Percentiles rank a stretch among this genome's conserved stretches.
phyloP scores from a whole-genome alignment of 345 rosid genomes.

The Combretum micranthum region DNA sequence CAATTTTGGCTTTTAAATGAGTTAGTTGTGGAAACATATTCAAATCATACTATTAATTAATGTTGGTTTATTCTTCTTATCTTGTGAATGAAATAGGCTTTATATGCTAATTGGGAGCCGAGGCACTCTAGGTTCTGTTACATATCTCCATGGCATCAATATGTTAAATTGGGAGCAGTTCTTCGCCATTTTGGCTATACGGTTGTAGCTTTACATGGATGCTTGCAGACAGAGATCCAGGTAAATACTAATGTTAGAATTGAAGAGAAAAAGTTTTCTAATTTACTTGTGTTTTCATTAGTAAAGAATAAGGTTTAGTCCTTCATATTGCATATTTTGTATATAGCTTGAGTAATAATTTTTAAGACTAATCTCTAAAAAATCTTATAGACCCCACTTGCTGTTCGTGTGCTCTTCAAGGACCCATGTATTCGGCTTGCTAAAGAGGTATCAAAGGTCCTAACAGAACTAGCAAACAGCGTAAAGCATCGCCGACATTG shows the following conservation, averaged over 20 bases:
- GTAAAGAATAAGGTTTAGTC: no score
- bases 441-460: slow-evolving; percentile 51
- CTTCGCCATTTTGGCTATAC: slow-evolving; percentile 82
- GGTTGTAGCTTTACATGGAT: slow-evolving; percentile 76
- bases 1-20: no score
- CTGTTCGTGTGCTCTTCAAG: slow-evolving; percentile 60
- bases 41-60: no score
- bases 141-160: slow-evolving; percentile 70
- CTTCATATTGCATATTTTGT: background rate
- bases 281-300: no score
- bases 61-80: background rate
- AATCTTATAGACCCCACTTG: slow-evolving; percentile 45
- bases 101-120: slow-evolving; percentile 88
- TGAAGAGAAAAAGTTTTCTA: no score
- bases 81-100: slow-evolving; percentile 33
- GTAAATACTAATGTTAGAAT: slow-evolving; percentile 19
- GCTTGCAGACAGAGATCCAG: slow-evolving; percentile 78
- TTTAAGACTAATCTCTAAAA: background rate
- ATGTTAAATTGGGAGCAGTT: slow-evolving; percentile 69
- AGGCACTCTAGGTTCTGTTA: slow-evolving; percentile 49
- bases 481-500: slow-evolving; percentile 57
- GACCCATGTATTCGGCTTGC: slow-evolving; percentile 72
- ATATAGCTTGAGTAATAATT: background rate
- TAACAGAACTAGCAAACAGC: slow-evolving; percentile 55
- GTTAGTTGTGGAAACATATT: no score